Evolutionary conservation across 2,329 filamentous ascomycete genomes (phyloP), one percentile per base, ranked within the genome.

Genomic region (Pseudophaeomoniella oleicola): DNA sequence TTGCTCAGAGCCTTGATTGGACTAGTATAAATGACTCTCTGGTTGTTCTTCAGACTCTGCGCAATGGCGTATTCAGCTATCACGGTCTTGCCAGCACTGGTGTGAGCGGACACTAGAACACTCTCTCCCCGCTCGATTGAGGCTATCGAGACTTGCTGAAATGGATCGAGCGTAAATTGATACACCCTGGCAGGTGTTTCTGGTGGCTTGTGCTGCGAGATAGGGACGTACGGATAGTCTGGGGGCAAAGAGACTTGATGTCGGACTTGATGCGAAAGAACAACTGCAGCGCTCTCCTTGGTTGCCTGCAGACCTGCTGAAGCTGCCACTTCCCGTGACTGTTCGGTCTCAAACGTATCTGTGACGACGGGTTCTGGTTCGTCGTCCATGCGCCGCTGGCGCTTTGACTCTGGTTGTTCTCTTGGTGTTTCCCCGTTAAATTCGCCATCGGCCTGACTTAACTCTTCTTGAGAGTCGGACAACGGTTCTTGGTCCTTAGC

Each of bases 1-100:
- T 98, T 98, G 60, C 87, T 96, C 50, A 98, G 67, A 9, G 90
- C 90, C 63, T 98, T 98, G 69, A 98, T 98, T 1, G 90, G 90
- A 70, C 87, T 94, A 5, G 90, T 98, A 63, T 98, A 98, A 57
- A 98, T 98, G 50, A 98, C 88, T 55, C 90, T 75, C 64, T 98
- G 90, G 61, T 96, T 96, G 57, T 86, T 83, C 69, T 90, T 92
- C 57, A 98, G 68, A 58, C 90, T 93, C 52, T 98, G 90, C 12
- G 92, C 90, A 55, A 98, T 92, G 14, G 90, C 92, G 55, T 98
- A 98, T 59, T 98, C 90, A 44, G 90, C 90, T 32, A 96, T 87
- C 5, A 98, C 92, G 0, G 90, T 98, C 63, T 98, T 98, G 61
- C 90, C 90, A 27, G 90, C 90, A 69, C 82, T 90, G 5, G 90